Conservation (phyloP, 768 basidiomycete species). For the Tylopilus felleus region DNA sequence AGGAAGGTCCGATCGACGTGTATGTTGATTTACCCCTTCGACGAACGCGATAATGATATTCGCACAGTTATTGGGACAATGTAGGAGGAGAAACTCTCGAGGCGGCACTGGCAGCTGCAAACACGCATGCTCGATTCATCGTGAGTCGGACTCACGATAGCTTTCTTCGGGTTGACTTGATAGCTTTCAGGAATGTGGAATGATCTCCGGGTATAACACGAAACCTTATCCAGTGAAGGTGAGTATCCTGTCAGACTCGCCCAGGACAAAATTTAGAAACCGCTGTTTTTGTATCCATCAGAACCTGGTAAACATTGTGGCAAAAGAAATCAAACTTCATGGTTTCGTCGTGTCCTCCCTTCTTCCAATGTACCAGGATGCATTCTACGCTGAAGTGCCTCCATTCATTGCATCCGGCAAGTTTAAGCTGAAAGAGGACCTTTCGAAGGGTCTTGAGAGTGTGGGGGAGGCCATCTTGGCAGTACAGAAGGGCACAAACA, state of each 20-base stretch:
- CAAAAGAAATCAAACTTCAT: constrained; percentile 38
- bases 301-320: constrained; percentile 40
- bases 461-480: constrained; percentile 38
- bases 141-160: constrained; percentile 10
- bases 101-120: constrained; percentile 46
- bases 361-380: constrained; percentile 34
- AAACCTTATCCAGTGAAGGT: constrained; percentile 12
- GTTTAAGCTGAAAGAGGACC: constrained; percentile 46
- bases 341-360: constrained; percentile 41
- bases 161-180: not conserved
- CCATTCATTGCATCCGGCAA: constrained; percentile 42
- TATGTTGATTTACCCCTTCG: constrained; percentile 19
- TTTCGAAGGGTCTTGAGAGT: constrained; percentile 41
- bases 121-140: constrained; percentile 46
- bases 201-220: constrained; percentile 16
- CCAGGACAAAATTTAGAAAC: constrained; percentile 7
- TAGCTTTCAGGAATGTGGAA: constrained; percentile 32
- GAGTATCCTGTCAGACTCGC: not conserved
- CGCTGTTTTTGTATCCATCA: constrained; percentile 5
- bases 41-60: not conserved
- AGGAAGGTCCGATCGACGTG: constrained; percentile 57
- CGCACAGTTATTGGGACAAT: constrained; percentile 15
- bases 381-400: constrained; percentile 44
- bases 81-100: constrained; percentile 61
- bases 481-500: constrained; percentile 35